Base-by-base conservation (phyloP, 208 protist genomes). In the Novymonas esmeraldas region DNA sequence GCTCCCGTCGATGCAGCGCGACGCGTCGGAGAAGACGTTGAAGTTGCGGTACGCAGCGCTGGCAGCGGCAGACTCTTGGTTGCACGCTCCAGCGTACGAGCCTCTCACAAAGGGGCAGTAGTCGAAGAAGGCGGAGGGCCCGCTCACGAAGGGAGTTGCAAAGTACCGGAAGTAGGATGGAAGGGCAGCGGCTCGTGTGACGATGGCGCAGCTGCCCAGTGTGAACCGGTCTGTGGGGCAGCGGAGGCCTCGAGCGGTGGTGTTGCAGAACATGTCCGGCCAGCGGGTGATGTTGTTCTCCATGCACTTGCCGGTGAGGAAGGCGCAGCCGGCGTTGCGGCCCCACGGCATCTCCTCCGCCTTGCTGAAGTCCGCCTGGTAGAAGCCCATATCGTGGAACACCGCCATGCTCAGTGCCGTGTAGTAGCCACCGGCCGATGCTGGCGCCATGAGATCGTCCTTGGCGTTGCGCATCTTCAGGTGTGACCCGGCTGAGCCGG, bases 341-440 rank as follows among this genome's bases (percentile, higher is more conserved):
- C 90, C 93, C 85, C 87, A 97, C 28, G 41, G 18, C 76, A 97
- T 90, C 22, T 33, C 52, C 48, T 95, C 83, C 1, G 76, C 84
- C 34, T 76, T 78, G 49, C 4, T 48, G 70, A 83, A 94, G 66
- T 84, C 70, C 20, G 66, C 87, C 18, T 58, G 29, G 78, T 96
- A 98, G 60, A 74, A 93, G 33, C 83, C 85, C 3, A 89, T 60
- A 65, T 96, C 90, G n/a, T 93, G 60, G 45, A 98, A 87, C 0
- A 74, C 44, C 0, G 90, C 78, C 48, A 98, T 66, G n/a, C 93
- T 98, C 6, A 98, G 57, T 4, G 63, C 69, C 9, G 66, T 93
- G 71, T 85, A 89, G 62, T 67, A 94, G 24, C 33, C 77, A 11
- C 26, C 61, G 41, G 22, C 16, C 14, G 14, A 10, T 2, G 62